These are phyloP conservation scores for Suillus spraguei DNA, from an alignment of 768 basidiomycete genomes.

Conservation along the genomic window DNA sequence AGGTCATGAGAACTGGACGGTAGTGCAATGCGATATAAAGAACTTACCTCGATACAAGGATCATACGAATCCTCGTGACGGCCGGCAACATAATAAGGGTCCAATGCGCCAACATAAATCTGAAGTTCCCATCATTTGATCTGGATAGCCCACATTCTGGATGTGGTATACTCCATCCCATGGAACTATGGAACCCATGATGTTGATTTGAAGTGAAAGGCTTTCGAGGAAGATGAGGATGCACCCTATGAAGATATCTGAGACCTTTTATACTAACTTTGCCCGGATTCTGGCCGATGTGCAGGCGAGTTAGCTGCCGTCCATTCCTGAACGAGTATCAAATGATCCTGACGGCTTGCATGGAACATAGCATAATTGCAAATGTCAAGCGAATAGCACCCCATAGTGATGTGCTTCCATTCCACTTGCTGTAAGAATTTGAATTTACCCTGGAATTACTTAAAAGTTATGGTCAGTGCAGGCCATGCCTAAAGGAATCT, in stretches of 20 bases:
- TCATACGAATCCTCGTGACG: not conserved
- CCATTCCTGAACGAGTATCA: not conserved
- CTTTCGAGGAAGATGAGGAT: not conserved
- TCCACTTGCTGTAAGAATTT: not conserved
- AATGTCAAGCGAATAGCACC: not conserved
- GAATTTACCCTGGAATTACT: too few relatives aligned
- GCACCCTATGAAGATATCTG: not conserved
- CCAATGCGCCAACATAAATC: not conserved
- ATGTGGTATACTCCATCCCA: not conserved
- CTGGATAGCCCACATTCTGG: not conserved
- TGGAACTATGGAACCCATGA: not conserved
- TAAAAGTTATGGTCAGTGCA: too few relatives aligned
- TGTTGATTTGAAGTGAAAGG: not conserved
- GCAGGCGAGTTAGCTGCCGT: too few relatives aligned
- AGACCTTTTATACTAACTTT: not conserved
- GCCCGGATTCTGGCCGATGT: too few relatives aligned
- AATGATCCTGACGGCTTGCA: not conserved
- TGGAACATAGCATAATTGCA: not conserved
- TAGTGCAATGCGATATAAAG: not conserved
- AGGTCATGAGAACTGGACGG: not conserved
- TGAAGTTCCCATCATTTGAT: not conserved
- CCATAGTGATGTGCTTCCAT: not conserved
- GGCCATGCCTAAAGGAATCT: not conserved
- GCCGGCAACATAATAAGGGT: not conserved
- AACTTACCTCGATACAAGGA: not conserved